Base-by-base conservation (phyloP, 768 basidiomycete genomes). In the Boletellus sp. region DNA sequence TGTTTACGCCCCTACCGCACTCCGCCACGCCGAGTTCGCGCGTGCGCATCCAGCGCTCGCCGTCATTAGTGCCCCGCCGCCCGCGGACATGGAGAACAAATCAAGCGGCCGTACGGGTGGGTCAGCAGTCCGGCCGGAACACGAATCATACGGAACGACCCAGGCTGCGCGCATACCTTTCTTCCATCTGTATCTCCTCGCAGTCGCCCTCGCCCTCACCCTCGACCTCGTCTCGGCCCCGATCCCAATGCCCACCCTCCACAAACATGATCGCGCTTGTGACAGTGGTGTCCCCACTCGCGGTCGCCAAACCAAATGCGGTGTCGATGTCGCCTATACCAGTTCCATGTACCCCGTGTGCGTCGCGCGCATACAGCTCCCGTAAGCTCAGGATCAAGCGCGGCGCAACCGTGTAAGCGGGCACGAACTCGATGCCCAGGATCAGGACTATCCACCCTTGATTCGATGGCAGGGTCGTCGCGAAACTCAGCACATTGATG, bases 331-430 rank as follows among this genome's bases (percentile, higher is more conserved):
- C 20, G 10, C 28, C n/a, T n/a, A n/a, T n/a, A n/a, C n/a, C 26
- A 9, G 6, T 39, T 10, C 24, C 44, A 12, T 20, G 17, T 11
- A 22, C 24, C n/a, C 40, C 40, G 17, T 32, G 39, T 6, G 24
- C 10, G 19, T 54, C 44, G 1, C 17, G 24, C 4, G 32, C 45
- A 3, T 55, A 43, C 24, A 47, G 28, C 34, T 35, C 20, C 4
- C 37, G 48, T 2, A 47, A 11, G 38, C 19, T 48, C 20, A 42
- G 17, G 40, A 54, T 42, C 40, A 54, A 42, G 3, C 45, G 40
- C 31, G 46, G 53, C 22, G 20, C 22, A 2, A 47, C 10, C 6
- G 12, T 36, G 33, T 24, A 51, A 3, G 44, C 10, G 15, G 54
- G 54, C 15, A 52, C 22, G 1, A n/a, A 32, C 8, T 42, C 6